phyloP scores from a whole-genome alignment of 192 early-diverging fungal species.

The Umbelopsis ramanniana region DNA sequence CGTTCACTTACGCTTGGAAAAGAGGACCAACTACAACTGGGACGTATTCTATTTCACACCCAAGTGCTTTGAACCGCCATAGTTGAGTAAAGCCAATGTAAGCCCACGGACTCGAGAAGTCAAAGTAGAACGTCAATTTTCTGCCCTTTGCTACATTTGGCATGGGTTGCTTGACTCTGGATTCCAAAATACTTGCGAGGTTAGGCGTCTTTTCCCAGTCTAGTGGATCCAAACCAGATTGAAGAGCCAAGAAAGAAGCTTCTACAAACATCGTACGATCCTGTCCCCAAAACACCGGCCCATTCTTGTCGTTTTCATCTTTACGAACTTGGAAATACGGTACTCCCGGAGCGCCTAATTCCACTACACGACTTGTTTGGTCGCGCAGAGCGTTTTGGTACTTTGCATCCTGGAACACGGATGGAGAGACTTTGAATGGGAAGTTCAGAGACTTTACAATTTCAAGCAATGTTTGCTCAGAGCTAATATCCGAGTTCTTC shows the following conservation, averaged over 20 bases:
- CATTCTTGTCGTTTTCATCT: not conserved
- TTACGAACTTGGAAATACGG: constrained; percentile 24
- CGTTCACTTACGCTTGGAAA: not conserved
- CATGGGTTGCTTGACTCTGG: not conserved
- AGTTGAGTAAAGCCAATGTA: constrained; percentile 33
- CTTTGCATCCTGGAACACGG: constrained; percentile 18
- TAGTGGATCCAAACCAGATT: constrained; percentile 4
- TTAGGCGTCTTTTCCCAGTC: constrained; percentile 21
- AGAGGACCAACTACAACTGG: constrained; percentile 26
- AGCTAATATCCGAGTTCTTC: constrained; percentile 25
- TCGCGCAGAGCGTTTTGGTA: constrained; percentile 25
- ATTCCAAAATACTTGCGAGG: not conserved
- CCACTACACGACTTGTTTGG: constrained; percentile 6
- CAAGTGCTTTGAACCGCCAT: constrained; percentile 10
- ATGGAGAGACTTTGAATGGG: constrained; percentile 3
- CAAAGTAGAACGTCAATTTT: constrained; percentile 32
- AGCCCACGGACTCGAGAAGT: constrained; percentile 28
- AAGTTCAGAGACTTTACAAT: constrained; percentile 19
- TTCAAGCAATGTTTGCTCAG: constrained; percentile 8
- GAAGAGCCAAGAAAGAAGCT: constrained; percentile 11
- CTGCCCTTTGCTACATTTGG: constrained; percentile 6
- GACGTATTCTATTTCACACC: constrained; percentile 27
- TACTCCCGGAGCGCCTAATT: constrained; percentile 29
- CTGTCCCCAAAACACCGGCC: constrained; percentile 29
- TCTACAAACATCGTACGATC: constrained; percentile 37